These are phyloP conservation scores for Apiotrichum akiyoshidainum DNA, from an alignment of 1,284 basidiomycete genomes.

Conservation along the genomic window DNA sequence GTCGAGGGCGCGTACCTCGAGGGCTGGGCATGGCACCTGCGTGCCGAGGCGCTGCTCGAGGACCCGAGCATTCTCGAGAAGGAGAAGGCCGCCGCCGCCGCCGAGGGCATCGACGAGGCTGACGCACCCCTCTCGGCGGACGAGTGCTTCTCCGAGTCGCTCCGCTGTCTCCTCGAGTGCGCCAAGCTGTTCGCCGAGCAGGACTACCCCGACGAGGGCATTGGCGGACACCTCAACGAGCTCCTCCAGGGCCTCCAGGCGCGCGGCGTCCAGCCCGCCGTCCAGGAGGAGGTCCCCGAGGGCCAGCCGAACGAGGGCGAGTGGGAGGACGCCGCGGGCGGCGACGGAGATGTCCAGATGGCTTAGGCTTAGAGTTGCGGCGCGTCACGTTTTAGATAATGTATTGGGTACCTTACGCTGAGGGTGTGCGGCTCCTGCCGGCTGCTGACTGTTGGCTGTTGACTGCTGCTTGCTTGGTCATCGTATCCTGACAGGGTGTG, in stretches of 20 bases:
- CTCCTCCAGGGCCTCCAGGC: conserved; percentile 67
- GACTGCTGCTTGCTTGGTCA: too few relatives aligned
- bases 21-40: conserved; percentile 84
- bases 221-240: conserved; percentile 73
- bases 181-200: conserved; percentile 68
- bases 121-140: conserved; percentile 64
- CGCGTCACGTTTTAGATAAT: neutral
- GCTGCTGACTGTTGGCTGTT: too few relatives aligned
- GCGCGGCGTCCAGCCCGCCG: conserved; percentile 65
- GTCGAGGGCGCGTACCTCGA: conserved; percentile 93
- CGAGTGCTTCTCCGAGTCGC: conserved; percentile 74
- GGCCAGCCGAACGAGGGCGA: conserved; percentile 42
- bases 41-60: conserved; percentile 44
- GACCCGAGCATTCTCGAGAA: conserved; percentile 22
- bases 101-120: conserved; percentile 47
- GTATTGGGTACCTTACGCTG: neutral
- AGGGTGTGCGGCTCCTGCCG: too few relatives aligned
- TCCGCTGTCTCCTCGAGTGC: conserved; percentile 79
- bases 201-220: conserved; percentile 70
- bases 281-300: conserved; percentile 55
- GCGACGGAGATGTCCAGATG: conserved; percentile 58
- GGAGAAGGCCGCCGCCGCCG: conserved; percentile 3
- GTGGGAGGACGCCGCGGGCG: conserved; percentile 55
- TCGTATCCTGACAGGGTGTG: too few relatives aligned
- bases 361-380: conserved; percentile 51